Percentiles rank a stretch among this genome's conserved stretches.
Evolutionary conservation across 108 stramenopile genomes (phyloP).

Genomic region (Skeletonema tropicum): DNA sequence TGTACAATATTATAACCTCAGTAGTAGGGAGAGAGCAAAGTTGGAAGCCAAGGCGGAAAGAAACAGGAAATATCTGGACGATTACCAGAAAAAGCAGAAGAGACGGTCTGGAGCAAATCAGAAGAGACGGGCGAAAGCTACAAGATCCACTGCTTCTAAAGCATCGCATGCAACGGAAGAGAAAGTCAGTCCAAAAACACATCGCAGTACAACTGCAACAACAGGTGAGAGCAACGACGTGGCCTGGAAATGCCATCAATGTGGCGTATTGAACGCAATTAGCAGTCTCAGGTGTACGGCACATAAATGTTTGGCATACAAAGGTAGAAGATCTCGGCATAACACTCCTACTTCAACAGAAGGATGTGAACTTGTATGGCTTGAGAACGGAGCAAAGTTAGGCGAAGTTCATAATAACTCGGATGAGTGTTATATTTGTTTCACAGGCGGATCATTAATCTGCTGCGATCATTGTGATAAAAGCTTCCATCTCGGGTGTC

Average conservation of each 20-base stretch:
- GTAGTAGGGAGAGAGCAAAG: not conserved
- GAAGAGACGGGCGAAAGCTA: not conserved
- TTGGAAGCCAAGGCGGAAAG: not conserved
- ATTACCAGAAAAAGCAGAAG: too few relatives aligned
- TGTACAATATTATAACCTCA: not conserved
- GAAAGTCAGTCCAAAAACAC: too few relatives aligned
- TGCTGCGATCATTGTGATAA: conserved; percentile 27
- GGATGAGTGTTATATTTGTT: conserved; percentile 27
- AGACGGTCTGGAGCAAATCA: not conserved
- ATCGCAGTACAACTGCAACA: too few relatives aligned
- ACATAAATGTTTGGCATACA: not conserved
- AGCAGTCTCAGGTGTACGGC: not conserved
- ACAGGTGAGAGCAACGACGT: not conserved
- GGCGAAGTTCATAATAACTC: not conserved
- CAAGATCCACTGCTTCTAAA: too few relatives aligned
- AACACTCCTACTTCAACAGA: not conserved
- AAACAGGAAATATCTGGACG: not conserved
- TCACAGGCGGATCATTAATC: conserved; percentile 11
- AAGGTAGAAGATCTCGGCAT: not conserved
- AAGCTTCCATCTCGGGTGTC: conserved; percentile 28
- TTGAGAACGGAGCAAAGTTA: not conserved
- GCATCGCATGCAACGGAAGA: too few relatives aligned
- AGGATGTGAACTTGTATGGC: conserved; percentile 1
- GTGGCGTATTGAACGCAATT: not conserved
- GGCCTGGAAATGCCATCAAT: not conserved